Conservation (phyloP, 495 filamentous ascomycete genomes). For the Penicillium samsonianum region DNA sequence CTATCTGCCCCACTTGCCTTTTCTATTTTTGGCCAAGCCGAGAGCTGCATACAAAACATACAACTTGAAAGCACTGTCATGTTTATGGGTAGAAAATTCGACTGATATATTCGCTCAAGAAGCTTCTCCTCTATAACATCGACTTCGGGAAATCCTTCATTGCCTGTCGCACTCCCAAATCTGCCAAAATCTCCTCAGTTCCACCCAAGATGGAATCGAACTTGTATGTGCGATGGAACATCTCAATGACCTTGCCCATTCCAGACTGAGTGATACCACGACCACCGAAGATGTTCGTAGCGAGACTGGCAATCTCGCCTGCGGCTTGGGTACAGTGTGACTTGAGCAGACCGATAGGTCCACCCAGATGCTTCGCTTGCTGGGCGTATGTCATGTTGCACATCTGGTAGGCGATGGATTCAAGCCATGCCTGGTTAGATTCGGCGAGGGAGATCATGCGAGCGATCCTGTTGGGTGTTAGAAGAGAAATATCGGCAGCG, state of each 20-base stretch:
- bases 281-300: slow-evolving; percentile 86
- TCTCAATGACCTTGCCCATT: slow-evolving; percentile 80
- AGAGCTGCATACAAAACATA: slow-evolving; percentile 1
- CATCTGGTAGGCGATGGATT: slow-evolving; percentile 86
- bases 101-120: neutral
- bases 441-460: slow-evolving; percentile 86
- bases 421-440: slow-evolving; percentile 82
- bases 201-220: slow-evolving; percentile 87
- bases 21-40: neutral
- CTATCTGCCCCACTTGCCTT: slow-evolving; percentile 9
- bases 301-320: slow-evolving; percentile 79
- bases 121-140: slow-evolving; percentile 57
- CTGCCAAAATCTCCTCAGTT: slow-evolving; percentile 80
- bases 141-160: slow-evolving; percentile 81
- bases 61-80: neutral
- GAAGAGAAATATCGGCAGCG: neutral
- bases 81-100: neutral
- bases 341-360: slow-evolving; percentile 83
- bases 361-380: slow-evolving; percentile 73
- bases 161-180: slow-evolving; percentile 80
- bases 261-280: slow-evolving; percentile 77
- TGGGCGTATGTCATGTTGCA: slow-evolving; percentile 78
- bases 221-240: slow-evolving; percentile 83
- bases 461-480: slow-evolving; percentile 54
- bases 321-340: slow-evolving; percentile 72